Conservation (phyloP, 495 filamentous ascomycete species). For the Xylaria nigripes region DNA sequence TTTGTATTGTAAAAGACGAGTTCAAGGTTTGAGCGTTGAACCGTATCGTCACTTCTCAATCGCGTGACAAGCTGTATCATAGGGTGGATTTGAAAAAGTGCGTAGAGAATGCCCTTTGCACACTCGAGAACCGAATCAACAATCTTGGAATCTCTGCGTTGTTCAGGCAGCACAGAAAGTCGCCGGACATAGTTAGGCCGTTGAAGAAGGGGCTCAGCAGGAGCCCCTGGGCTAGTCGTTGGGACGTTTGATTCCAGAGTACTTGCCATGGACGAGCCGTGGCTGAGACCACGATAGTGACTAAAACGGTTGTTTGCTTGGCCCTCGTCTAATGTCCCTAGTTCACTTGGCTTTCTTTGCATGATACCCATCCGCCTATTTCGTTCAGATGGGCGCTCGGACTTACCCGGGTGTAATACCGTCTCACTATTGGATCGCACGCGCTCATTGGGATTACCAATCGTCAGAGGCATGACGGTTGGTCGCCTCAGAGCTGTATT, state of each 20-base stretch:
- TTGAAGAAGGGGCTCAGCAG: conserved; percentile 46
- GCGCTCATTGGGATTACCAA: conserved; percentile 66
- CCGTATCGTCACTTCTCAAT: conserved; percentile 58
- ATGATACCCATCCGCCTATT: conserved; percentile 79
- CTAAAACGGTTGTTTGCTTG: conserved; percentile 62
- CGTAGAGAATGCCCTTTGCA: conserved; percentile 80
- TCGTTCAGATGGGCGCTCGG: conserved; percentile 44
- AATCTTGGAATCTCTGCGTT: conserved; percentile 52
- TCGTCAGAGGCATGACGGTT: conserved; percentile 56
- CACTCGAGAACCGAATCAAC: conserved; percentile 64
- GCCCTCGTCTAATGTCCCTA: conserved; percentile 68
- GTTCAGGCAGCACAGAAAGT: conserved; percentile 76
- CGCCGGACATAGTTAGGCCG: conserved; percentile 58
- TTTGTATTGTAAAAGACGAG: conserved; percentile 71
- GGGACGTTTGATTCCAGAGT: conserved; percentile 30
- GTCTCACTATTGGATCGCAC: conserved; percentile 88
- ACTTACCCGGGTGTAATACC: conserved; percentile 44
- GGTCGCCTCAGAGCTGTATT: conserved; percentile 56
- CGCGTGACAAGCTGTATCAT: conserved; percentile 65
- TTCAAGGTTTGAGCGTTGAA: conserved; percentile 64
- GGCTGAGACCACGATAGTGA: conserved; percentile 73
- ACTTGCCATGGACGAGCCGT: conserved; percentile 65
- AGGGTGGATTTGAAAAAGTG: conserved; percentile 71
- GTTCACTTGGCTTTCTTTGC: conserved; percentile 61
- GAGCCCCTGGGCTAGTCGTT: conserved; percentile 46